Evolutionary conservation across 1,284 basidiomycete genomes (phyloP).

Genomic region (Cutaneotrichosporon curvatum): DNA sequence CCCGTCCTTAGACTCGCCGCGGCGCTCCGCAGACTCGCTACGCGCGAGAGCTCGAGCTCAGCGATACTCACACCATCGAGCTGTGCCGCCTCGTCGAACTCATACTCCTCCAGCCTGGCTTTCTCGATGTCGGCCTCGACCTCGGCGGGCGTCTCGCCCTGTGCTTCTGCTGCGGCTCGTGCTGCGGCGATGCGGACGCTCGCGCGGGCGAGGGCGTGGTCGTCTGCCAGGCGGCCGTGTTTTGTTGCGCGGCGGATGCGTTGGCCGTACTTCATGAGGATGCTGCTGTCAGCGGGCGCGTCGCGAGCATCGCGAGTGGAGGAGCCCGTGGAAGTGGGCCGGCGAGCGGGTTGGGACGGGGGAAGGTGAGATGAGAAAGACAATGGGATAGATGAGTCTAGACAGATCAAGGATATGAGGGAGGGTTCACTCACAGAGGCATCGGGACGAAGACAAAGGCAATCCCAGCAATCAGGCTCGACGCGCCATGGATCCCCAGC

Average conservation of each 20-base stretch:
- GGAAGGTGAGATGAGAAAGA: background rate
- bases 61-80: too few relatives aligned
- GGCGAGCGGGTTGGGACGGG: background rate
- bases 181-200: background rate
- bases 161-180: too few relatives aligned
- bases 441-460: constrained; percentile 18
- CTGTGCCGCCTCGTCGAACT: too few relatives aligned
- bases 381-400: background rate
- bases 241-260: constrained; percentile 21
- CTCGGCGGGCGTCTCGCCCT: too few relatives aligned
- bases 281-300: background rate
- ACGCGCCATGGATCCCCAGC: constrained; percentile 57
- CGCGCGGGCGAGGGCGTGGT: background rate
- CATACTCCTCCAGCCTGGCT: too few relatives aligned
- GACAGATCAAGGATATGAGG: background rate
- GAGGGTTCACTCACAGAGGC: constrained; percentile 1
- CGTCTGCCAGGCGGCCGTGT: constrained; percentile 18
- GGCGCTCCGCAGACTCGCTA: too few relatives aligned
- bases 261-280: constrained; percentile 23
- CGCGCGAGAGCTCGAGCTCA: too few relatives aligned
- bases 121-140: too few relatives aligned
- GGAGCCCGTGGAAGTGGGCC: too few relatives aligned
- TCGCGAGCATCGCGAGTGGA: too few relatives aligned
- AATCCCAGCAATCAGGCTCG: constrained; percentile 26
- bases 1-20: too few relatives aligned